Conservation (phyloP, 352 stramenopile species). For the Phytopythium delawarense region DNA sequence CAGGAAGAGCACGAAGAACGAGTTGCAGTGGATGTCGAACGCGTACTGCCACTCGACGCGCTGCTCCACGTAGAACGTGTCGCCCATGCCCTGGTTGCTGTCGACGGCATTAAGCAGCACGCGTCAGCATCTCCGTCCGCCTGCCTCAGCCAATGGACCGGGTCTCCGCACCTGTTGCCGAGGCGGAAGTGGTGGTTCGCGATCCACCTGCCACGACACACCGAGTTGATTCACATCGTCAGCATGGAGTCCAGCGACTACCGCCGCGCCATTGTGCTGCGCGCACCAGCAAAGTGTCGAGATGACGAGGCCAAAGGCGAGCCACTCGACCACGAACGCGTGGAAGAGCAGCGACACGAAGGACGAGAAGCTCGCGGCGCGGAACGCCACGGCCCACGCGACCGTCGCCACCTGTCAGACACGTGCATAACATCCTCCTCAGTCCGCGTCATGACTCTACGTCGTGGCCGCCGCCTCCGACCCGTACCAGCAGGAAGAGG, state of each 20-base stretch:
- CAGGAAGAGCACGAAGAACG: constrained; percentile 97
- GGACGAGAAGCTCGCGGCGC: constrained; percentile 38
- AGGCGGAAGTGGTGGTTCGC: constrained; percentile 69
- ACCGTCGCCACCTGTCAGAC: constrained; percentile 42
- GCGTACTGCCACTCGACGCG: constrained; percentile 98
- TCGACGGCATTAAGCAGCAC: not conserved
- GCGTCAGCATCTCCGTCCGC: not conserved
- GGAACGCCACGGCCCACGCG: constrained; percentile 79
- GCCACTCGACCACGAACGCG: constrained; percentile 78
- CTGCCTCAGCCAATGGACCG: too few relatives aligned
- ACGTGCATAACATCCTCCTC: too few relatives aligned
- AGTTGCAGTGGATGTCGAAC: constrained; percentile 99
- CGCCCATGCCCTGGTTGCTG: constrained; percentile 54
- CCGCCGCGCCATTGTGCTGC: not conserved
- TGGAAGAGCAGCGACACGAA: constrained; percentile 72
- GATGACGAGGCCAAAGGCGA: constrained; percentile 66
- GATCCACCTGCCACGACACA: constrained; percentile 31
- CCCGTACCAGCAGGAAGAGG: constrained; percentile 75
- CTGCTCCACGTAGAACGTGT: constrained; percentile 93
- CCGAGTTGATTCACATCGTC: not conserved
- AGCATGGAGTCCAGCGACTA: not conserved
- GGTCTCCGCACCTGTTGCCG: constrained; percentile 35
- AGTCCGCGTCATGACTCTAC: too few relatives aligned
- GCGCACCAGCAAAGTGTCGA: constrained; percentile 56
- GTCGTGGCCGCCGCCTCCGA: too few relatives aligned